Base-by-base conservation (phyloP, 495 filamentous ascomycete genomes). In the Talaromyces nanjingensis region DNA sequence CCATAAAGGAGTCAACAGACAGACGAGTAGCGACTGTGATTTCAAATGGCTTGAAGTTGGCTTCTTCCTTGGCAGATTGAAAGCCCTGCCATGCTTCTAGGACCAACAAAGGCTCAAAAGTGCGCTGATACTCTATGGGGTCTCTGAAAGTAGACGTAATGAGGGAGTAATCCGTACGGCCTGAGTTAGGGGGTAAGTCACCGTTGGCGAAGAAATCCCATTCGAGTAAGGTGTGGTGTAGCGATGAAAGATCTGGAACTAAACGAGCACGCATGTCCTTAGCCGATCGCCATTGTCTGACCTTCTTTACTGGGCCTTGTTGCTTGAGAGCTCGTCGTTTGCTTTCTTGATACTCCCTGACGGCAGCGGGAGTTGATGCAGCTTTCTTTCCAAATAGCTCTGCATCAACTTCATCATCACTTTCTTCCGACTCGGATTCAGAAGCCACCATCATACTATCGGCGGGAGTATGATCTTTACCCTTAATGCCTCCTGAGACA, bases 31-130 rank as follows among this genome's bases (percentile, higher is more conserved):
- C 83, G 11, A 98, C 77, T 62, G 91, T 96, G 69, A 97, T 84
- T 59, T 92, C 91, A 65, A 94, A 90, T 0, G 88, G 80, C 63
- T 87, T 91, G 69, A 86, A 87, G 25, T 79, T 86, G 14, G 85
- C 84, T 74, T 98, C 96, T 69, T 98, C 92, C 69, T 91, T 91
- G 3, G 89, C 85, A 55, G 91, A 91, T 34, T 96, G 86, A 68
- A 98, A 94, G 1, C 91, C 88, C 72, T 96, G 90, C 94, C 94
- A 98, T 57, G 92, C 93, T 74, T 98, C 94, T 56, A 96, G 87
- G 55, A 96, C 86, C 34, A 98, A 82, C 42, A 98, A 79, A 11
- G 94, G 96, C 63, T 92, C 86, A 78, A 98, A 98, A 0, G 91
- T 93, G 58, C 83, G 80, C 74, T 96, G 91, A 70, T 98, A 98